Conservation (phyloP, 176 grass and related monocot genomes). For the Eleusine indica region DNA sequence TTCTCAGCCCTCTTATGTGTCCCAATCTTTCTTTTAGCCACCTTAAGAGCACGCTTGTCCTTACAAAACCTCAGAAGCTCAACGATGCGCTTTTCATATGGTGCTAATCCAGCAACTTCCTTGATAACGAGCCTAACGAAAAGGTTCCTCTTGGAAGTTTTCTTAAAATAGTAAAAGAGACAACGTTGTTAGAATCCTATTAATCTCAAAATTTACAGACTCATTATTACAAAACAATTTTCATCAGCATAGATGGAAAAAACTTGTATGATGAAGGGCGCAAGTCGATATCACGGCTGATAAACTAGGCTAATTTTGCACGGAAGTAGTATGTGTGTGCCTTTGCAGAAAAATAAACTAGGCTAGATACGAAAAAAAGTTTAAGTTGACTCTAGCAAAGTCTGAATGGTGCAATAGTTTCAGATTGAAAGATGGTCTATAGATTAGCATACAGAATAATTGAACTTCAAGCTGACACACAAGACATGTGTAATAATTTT, state of each 20-base stretch:
- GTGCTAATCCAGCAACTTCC: slow-evolving; percentile 1
- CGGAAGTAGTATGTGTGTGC: background rate
- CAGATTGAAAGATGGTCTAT: background rate
- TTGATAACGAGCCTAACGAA: background rate
- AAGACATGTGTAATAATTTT: too few species aligned
- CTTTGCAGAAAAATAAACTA: background rate
- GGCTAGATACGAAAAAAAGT: background rate
- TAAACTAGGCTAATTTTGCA: background rate
- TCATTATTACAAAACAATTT: background rate
- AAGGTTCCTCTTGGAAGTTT: background rate
- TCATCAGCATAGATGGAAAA: too few species aligned
- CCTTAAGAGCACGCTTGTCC: slow-evolving; percentile 35
- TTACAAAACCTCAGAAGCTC: slow-evolving; percentile 39
- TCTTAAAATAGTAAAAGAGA: background rate
- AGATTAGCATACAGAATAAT: too few species aligned
- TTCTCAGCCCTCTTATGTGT: slow-evolving; percentile 54
- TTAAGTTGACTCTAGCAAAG: background rate
- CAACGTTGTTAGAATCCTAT: background rate
- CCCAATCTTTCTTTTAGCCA: slow-evolving; percentile 52
- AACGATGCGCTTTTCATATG: slow-evolving; percentile 41
- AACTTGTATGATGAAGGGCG: too few species aligned
- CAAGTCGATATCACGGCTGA: too few species aligned
- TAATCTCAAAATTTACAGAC: background rate
- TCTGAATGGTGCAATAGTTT: background rate
- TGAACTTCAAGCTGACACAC: background rate